Evolutionary conservation across 768 basidiomycete genomes (phyloP).

Genomic region (Auricularia auricula-judae): DNA sequence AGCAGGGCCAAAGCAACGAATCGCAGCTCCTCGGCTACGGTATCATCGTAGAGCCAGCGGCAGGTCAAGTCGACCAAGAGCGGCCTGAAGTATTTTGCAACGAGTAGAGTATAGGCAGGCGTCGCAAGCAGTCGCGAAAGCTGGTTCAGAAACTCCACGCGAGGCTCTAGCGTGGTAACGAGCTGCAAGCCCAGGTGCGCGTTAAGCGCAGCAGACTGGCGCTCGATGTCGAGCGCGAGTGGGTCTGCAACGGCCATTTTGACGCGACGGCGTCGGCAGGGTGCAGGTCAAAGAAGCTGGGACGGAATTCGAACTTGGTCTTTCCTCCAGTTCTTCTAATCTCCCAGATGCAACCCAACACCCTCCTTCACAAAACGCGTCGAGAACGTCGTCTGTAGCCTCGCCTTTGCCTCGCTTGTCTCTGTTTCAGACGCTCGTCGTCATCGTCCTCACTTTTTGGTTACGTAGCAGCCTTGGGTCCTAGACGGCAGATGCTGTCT

Average conservation of each 20-base stretch:
- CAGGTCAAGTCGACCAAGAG: constrained; percentile 71
- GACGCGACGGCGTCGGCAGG: not conserved
- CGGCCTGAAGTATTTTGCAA: constrained; percentile 64
- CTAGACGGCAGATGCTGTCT: no score
- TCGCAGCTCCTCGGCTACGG: constrained; percentile 28
- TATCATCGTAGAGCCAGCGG: constrained; percentile 55
- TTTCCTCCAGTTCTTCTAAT: not conserved
- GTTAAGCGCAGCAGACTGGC: not conserved
- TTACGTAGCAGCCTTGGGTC: no score
- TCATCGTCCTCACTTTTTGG: no score
- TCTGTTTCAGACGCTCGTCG: no score
- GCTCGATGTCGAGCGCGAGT: not conserved
- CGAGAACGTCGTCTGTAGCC: no score
- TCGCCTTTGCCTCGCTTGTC: no score
- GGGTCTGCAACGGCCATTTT: not conserved
- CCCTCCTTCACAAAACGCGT: not conserved
- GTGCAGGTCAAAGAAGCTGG: not conserved
- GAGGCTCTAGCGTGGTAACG: constrained; percentile 13
- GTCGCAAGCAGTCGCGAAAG: constrained; percentile 51
- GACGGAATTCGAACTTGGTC: not conserved
- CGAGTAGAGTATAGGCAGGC: constrained; percentile 48
- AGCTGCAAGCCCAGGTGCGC: not conserved
- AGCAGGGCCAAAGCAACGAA: constrained; percentile 20
- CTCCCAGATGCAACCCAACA: not conserved
- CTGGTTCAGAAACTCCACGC: constrained; percentile 33